Percentiles rank a stretch among this genome's conserved stretches.
phyloP scores from a whole-genome alignment of 345 rosid genomes.

The Populus nigra region DNA sequence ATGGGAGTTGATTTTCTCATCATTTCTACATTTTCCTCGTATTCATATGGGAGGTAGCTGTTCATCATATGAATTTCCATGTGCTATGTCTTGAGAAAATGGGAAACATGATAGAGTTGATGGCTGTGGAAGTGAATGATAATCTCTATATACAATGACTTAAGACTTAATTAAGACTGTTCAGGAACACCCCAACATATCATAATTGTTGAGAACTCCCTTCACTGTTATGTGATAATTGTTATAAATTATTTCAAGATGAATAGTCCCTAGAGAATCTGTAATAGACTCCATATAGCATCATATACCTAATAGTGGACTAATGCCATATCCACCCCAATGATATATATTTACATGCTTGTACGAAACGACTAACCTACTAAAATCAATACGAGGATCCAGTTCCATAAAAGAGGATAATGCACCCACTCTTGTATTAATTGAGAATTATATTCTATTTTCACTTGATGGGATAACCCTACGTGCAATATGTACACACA shows the following conservation, averaged over 20 bases:
- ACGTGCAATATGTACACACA: background rate
- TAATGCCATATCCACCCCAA: no score
- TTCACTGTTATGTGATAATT: background rate
- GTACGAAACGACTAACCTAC: background rate
- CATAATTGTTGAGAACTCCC: background rate
- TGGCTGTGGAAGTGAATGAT: constrained; percentile 1
- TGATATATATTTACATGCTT: no score
- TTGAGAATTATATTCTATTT: background rate
- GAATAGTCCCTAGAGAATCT: background rate
- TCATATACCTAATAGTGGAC: no score
- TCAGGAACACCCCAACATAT: background rate
- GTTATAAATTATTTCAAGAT: background rate
- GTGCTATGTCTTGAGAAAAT: background rate
- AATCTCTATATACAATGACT: background rate
- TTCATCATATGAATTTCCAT: background rate
- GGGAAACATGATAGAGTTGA: constrained; percentile 5
- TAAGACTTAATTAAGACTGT: background rate
- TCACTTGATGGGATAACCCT: background rate
- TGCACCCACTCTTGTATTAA: background rate
- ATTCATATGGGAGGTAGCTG: background rate
- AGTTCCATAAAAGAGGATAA: no score
- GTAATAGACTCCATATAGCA: background rate
- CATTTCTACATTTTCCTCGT: background rate
- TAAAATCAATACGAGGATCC: background rate
- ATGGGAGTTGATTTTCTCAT: background rate